Evolutionary conservation across 805 yeast species (phyloP).

Genomic region (Millerozyma miso): DNA sequence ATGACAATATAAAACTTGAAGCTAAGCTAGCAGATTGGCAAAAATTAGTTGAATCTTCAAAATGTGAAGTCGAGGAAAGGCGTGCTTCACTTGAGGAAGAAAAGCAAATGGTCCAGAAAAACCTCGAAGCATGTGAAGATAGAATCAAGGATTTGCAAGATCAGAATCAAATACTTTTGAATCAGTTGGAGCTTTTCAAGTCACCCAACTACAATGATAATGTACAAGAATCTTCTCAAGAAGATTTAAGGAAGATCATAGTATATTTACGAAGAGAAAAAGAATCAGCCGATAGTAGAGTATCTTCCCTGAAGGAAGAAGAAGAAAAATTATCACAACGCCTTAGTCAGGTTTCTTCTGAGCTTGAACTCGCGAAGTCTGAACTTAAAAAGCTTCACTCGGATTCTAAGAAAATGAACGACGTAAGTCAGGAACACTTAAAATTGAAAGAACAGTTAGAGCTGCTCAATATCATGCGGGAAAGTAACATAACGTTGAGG

Average conservation of each 20-base stretch:
- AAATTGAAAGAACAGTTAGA: slow-evolving; percentile 50
- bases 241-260: slow-evolving; percentile 46
- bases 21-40: slow-evolving; percentile 7
- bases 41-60: slow-evolving; percentile 8
- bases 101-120: slow-evolving; percentile 20
- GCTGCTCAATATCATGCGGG: slow-evolving; percentile 60
- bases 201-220: slow-evolving; percentile 6
- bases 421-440: slow-evolving; percentile 38
- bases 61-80: slow-evolving; percentile 11
- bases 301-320: slow-evolving; percentile 41
- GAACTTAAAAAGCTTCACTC: slow-evolving; percentile 37
- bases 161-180: slow-evolving; percentile 66
- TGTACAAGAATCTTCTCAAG: slow-evolving; percentile 10
- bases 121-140: slow-evolving; percentile 37
- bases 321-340: slow-evolving; percentile 48
- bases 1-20: slow-evolving; percentile 13
- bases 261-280: slow-evolving; percentile 67
- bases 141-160: slow-evolving; percentile 54
- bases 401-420: slow-evolving; percentile 18
- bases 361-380: slow-evolving; percentile 48
- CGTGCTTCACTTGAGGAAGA: slow-evolving; percentile 19
- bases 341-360: slow-evolving; percentile 43
- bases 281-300: slow-evolving; percentile 61
- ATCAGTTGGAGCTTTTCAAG: slow-evolving; percentile 52
- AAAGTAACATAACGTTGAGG: slow-evolving; percentile 63